These are phyloP conservation scores for Stephania japonica DNA, from an alignment of 164 flowering plant genomes.

Conservation along the genomic window DNA sequence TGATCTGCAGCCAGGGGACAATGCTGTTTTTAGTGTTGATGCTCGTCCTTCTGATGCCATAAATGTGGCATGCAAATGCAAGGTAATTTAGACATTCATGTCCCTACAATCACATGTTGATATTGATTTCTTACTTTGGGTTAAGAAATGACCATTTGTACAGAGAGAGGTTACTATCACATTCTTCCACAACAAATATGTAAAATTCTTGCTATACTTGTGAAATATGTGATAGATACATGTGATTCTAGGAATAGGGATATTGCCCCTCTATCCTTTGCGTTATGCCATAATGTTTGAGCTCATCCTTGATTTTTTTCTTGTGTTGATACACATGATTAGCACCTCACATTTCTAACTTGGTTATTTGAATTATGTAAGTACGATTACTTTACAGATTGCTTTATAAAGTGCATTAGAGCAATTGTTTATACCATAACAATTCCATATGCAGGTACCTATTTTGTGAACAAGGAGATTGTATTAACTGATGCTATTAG, in stretches of 20 bases:
- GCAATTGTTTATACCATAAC: background rate
- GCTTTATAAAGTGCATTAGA: conserved; percentile 3
- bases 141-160: no score
- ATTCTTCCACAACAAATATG: no score
- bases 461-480: conserved; percentile 61
- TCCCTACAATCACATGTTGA: background rate
- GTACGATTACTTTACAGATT: conserved; percentile 4
- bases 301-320: background rate
- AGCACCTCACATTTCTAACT: background rate
- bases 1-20: conserved; percentile 56
- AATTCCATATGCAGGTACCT: conserved; percentile 49
- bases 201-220: no score
- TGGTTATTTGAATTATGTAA: conserved; percentile 2
- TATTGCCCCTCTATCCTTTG: background rate
- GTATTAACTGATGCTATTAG: conserved; percentile 59
- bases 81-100: conserved; percentile 34
- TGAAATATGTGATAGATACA: no score
- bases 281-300: background rate
- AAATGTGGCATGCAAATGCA: conserved; percentile 66
- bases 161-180: no score
- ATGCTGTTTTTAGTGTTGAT: conserved; percentile 49
- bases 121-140: background rate
- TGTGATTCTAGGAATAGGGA: background rate
- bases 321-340: background rate
- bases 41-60: conserved; percentile 93